Evolutionary conservation across 352 stramenopile genomes (phyloP), one percentile per base, ranked within the genome.

Genomic region (Phytophthora hibernalis): DNA sequence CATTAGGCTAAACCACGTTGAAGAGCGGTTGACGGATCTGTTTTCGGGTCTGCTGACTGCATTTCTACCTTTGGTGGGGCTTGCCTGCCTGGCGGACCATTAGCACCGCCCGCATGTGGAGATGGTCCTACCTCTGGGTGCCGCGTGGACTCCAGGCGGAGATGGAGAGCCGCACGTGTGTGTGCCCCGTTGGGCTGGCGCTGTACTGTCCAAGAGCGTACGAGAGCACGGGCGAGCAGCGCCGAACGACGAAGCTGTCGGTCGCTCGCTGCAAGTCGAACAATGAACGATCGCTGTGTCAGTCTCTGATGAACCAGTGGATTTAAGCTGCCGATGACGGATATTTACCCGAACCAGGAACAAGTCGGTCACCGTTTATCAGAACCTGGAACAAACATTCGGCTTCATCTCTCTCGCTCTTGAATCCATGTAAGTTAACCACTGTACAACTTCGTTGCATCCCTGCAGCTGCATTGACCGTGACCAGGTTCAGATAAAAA

Each of bases 121-220:
- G 30, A 53, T 65, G 51, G 65, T 72, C 65, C 65, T 72, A 68
- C 65, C 58, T 71, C 50, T 31, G 59, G 43, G 30, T 54, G 44
- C 9, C 40, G 31, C 43, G 24, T 35, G 24, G 33, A 21, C 26
- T n/a, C 48, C 43, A 31, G 43, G 9, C 48, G 58, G 52, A 45
- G 53, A 40, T 58, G 21, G 35, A 58, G 53, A 69, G 55, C 43
- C 61, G 30, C 43, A 64, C 33, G 42, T 47, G 53, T 70, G 42
- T 47, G 53, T 70, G 62, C 31, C 59, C 65, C 59, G 53, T 66
- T 70, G 42, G 53, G 66, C 53, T 65, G 45, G 60, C 48, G 54
- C 48, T 70, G 66, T 57, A 74, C 60, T 74, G 54, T 70, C 54
- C 35, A 61, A 53, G 31, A 54, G 15, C n/a, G 50, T 43, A 60